These are phyloP conservation scores for Graphilbum ipis-grandicollis DNA, from an alignment of 2,329 filamentous ascomycete species.

Conservation along the genomic window DNA sequence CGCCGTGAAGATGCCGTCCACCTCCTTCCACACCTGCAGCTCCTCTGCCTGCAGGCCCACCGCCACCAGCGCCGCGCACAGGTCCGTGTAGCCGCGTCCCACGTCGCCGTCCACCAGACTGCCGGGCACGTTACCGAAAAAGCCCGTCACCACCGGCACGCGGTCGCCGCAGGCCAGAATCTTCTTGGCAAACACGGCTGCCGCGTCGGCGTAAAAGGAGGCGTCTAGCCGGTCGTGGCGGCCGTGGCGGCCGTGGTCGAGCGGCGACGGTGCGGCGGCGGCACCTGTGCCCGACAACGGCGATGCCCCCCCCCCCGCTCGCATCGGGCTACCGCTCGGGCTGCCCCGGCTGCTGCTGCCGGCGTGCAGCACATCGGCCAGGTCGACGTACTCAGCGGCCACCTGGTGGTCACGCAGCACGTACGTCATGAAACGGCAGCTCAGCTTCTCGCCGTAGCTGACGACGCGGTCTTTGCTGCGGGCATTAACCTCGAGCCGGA, in stretches of 20 bases:
- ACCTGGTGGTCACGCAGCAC: conserved; percentile 67
- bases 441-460: conserved; percentile 89
- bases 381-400: conserved; percentile 76
- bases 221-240: conserved; percentile 40
- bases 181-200: conserved; percentile 42
- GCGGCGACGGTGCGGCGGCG: no score
- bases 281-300: no score
- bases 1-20: conserved; percentile 44
- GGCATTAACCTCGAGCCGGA: conserved; percentile 59
- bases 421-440: conserved; percentile 78
- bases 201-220: conserved; percentile 51
- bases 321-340: background rate
- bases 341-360: background rate
- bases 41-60: conserved; percentile 78
- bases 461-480: conserved; percentile 76
- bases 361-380: conserved; percentile 34
- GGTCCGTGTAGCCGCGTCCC: conserved; percentile 88
- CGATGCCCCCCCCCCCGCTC: background rate
- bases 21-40: conserved; percentile 97
- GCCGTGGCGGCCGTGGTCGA: conserved; percentile 8
- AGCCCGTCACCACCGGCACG: conserved; percentile 66
- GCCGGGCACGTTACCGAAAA: conserved; percentile 85
- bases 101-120: conserved; percentile 68
- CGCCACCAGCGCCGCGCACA: conserved; percentile 81
- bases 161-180: conserved; percentile 46